A percentile compares a stretch with the other conserved stretches of the same genome.
Conservation (phyloP, 1,139 yeast species). For the Blastobotrys ciferrii region DNA sequence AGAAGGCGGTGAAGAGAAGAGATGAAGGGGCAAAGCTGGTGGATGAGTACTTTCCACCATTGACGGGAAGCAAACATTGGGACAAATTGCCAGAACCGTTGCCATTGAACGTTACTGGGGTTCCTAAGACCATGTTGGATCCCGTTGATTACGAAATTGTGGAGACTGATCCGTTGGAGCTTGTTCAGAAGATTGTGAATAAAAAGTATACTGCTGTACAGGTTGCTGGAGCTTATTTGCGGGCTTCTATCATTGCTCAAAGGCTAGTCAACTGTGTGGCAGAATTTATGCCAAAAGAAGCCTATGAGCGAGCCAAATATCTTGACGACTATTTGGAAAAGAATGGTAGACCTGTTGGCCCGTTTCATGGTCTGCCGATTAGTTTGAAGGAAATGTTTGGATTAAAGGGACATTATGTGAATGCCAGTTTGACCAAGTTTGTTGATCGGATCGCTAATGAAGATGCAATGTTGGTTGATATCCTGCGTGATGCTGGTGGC, state of each 20-base stretch:
- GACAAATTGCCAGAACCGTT: conserved; percentile 29
- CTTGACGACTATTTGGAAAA: conserved; percentile 39
- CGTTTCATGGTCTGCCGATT: conserved; percentile 54
- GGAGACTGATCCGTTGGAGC: conserved; percentile 31
- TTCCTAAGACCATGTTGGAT: conserved; percentile 27
- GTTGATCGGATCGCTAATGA: conserved; percentile 32
- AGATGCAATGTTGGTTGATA: conserved; percentile 40
- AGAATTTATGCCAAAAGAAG: conserved; percentile 33
- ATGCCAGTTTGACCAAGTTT: conserved; percentile 42
- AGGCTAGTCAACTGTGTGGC: conserved; percentile 45
- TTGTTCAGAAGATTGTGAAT: conserved; percentile 42
- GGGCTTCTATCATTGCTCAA: conserved; percentile 57
- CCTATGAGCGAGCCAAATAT: conserved; percentile 37
- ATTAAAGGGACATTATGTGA: conserved; percentile 44
- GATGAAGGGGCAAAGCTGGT: conserved; percentile 32
- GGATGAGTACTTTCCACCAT: conserved; percentile 29
- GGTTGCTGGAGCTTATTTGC: conserved; percentile 52
- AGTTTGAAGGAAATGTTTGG: conserved; percentile 51
- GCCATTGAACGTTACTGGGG: conserved; percentile 30
- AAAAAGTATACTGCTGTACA: conserved; percentile 43
- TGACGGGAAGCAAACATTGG: conserved; percentile 24
- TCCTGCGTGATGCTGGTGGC: conserved; percentile 50
- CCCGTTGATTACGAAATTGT: conserved; percentile 30
- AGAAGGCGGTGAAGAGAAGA: conserved; percentile 21
- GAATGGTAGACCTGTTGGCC: conserved; percentile 43